phyloP scores from a whole-genome alignment of 306 rosid species.

The Abrus precatorius region DNA sequence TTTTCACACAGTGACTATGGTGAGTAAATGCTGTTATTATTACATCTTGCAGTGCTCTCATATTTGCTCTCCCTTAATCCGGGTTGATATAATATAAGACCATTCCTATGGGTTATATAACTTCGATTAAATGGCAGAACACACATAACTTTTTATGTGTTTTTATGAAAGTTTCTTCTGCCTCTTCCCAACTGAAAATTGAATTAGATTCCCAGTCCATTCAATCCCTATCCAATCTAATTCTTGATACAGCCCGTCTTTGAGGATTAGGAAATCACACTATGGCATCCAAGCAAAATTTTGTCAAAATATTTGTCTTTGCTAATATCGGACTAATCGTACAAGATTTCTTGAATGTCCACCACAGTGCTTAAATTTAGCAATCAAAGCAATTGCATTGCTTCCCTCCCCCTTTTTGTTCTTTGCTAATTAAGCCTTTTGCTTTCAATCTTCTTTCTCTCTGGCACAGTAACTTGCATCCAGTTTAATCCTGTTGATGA shows the following conservation, averaged over 20 bases:
- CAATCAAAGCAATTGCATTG: conserved; percentile 31
- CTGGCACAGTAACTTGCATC: conserved; percentile 97
- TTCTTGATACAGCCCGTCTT: conserved; percentile 1
- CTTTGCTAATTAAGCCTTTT: conserved; percentile 54
- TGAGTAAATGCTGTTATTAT: conserved; percentile 53
- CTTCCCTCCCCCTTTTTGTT: conserved; percentile 26
- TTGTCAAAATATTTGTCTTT: conserved; percentile 8
- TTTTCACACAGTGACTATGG: conserved; percentile 97
- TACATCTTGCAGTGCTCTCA: conserved; percentile 32
- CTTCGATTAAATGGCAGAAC: conserved; percentile 20
- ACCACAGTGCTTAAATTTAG: conserved; percentile 39
- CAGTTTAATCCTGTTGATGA: conserved; percentile 99
- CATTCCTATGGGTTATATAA: conserved; percentile 17
- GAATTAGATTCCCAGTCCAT: conserved; percentile 21
- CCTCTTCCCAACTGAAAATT: conserved; percentile 16
- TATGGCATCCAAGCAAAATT: conserved; percentile 20
- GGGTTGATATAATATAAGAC: conserved; percentile 28
- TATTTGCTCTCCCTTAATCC: conserved; percentile 36
- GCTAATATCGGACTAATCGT: conserved; percentile 21
- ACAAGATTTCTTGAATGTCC: conserved; percentile 27
- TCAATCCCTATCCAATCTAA: conserved; percentile 14
- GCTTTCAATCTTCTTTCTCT: conserved; percentile 57
- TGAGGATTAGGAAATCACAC: conserved; percentile 20
- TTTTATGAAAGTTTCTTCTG: conserved; percentile 29
- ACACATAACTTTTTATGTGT: not conserved